These are phyloP conservation scores for Anthostomella pinea DNA, from an alignment of 2,329 filamentous ascomycete genomes.

Conservation along the genomic window DNA sequence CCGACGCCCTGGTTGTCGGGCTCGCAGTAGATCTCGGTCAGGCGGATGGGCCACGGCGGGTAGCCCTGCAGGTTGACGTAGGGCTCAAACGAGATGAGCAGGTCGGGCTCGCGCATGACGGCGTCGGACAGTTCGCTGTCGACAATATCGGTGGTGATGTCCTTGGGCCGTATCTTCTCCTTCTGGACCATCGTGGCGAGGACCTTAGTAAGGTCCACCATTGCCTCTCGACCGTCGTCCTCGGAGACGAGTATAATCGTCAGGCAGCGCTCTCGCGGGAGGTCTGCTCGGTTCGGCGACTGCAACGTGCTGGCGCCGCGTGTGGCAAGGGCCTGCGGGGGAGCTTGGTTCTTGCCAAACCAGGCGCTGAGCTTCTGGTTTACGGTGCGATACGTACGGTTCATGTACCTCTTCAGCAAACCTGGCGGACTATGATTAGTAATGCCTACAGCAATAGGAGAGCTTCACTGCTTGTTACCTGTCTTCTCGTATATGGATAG, in stretches of 20 bases:
- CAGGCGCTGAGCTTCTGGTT: slow-evolving; percentile 79
- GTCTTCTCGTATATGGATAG: slow-evolving; percentile 91
- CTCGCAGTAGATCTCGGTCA: slow-evolving; percentile 89
- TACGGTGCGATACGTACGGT: slow-evolving; percentile 78
- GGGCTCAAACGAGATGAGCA: slow-evolving; percentile 83
- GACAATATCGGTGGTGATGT: slow-evolving; percentile 83
- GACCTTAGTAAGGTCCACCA: slow-evolving; percentile 94
- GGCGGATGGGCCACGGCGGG: slow-evolving; percentile 90
- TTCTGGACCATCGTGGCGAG: slow-evolving; percentile 92
- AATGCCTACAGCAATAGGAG: slow-evolving; percentile 6
- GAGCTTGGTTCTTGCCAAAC: slow-evolving; percentile 70
- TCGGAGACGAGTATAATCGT: slow-evolving; percentile 76
- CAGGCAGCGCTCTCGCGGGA: slow-evolving; percentile 40
- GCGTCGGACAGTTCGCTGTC: slow-evolving; percentile 80
- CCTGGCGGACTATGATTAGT: slow-evolving; percentile 48
- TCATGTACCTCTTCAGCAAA: slow-evolving; percentile 82
- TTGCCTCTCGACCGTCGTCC: slow-evolving; percentile 86
- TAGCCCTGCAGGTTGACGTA: slow-evolving; percentile 84
- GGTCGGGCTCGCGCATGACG: slow-evolving; percentile 84
- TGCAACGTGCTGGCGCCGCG: slow-evolving; percentile 41
- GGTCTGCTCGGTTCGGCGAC: slow-evolving; percentile 27
- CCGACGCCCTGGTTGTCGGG: slow-evolving; percentile 79
- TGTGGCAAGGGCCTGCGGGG: slow-evolving; percentile 60
- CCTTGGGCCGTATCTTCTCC: slow-evolving; percentile 73
- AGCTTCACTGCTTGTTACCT: slow-evolving; percentile 51